phyloP scores from a whole-genome alignment of 176 grass and related monocot species.

The Echinochloa phyllopogon region DNA sequence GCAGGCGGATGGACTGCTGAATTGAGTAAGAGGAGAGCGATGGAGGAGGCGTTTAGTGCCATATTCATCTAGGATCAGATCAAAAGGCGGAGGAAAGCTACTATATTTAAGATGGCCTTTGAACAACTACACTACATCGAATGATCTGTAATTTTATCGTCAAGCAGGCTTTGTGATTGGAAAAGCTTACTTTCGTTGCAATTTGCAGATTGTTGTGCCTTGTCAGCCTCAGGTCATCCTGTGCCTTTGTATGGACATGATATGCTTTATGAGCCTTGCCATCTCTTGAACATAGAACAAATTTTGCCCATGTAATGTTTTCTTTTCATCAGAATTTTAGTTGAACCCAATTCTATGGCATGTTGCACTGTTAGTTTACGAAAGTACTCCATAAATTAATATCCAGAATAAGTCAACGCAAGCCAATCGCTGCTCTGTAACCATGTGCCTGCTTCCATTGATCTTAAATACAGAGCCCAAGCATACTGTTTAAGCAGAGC shows the following conservation, averaged over 20 bases:
- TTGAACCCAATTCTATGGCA: not conserved
- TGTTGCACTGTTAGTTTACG: not conserved
- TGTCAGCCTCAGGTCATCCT: not conserved
- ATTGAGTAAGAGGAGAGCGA: constrained; percentile 73
- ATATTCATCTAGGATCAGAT: constrained; percentile 65
- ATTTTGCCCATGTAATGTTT: not conserved
- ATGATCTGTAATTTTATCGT: constrained; percentile 1
- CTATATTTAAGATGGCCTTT: not conserved
- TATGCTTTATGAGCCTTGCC: not conserved
- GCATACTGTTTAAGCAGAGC: not conserved
- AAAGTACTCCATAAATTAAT: not conserved
- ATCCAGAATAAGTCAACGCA: no score
- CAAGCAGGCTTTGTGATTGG: not conserved
- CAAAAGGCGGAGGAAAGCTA: not conserved
- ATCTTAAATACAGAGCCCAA: not conserved
- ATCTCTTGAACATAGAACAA: constrained; percentile 10
- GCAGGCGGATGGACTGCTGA: constrained; percentile 90
- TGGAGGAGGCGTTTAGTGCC: constrained; percentile 82
- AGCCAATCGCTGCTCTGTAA: not conserved
- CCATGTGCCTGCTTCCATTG: not conserved
- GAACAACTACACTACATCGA: not conserved
- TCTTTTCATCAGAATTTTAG: constrained; percentile 7
- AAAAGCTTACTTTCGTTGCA: constrained; percentile 8
- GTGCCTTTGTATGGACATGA: not conserved
- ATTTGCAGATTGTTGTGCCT: constrained; percentile 26